Percentiles rank a stretch among this genome's conserved stretches.
These are phyloP conservation scores for Euphorbia celastroides DNA, from an alignment of 441 rosid genomes.

Conservation along the genomic window DNA sequence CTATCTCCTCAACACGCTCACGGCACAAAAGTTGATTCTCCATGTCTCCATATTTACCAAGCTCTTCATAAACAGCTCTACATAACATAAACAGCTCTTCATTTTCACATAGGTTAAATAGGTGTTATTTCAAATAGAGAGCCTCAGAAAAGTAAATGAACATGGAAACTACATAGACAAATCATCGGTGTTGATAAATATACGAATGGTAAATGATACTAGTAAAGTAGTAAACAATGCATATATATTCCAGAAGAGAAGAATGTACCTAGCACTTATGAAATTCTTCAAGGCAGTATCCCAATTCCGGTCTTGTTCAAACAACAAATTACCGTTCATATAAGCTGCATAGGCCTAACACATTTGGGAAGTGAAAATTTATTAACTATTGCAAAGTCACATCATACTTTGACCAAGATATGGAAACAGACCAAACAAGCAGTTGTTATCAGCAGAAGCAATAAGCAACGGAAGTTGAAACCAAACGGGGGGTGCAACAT, in stretches of 20 bases:
- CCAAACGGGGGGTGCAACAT: neutral
- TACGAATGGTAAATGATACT: neutral
- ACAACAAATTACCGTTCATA: constrained; percentile 91
- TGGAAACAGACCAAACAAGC: neutral
- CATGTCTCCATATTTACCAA: constrained; percentile 93
- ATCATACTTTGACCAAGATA: constrained; percentile 2
- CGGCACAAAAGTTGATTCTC: constrained; percentile 96
- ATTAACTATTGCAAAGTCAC: constrained; percentile 7
- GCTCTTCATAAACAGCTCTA: constrained; percentile 98
- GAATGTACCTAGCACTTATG: constrained; percentile 83
- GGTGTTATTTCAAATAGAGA: neutral
- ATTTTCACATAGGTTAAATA: neutral
- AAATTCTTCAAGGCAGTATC: constrained; percentile 82
- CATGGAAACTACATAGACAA: neutral
- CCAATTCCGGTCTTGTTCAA: constrained; percentile 98
- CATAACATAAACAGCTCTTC: neutral
- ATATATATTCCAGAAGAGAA: constrained; percentile 16
- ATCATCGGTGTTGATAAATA: neutral
- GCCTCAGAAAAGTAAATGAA: neutral
- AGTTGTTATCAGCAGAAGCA: constrained; percentile 1
- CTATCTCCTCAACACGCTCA: constrained; percentile 97
- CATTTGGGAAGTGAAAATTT: constrained; percentile 15
- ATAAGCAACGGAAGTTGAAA: neutral
- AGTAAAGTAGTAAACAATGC: constrained; percentile 4
- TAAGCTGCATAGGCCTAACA: constrained; percentile 94